Conservation (phyloP, 148 eudicot genomes). For the Fallopia convolvulus region DNA sequence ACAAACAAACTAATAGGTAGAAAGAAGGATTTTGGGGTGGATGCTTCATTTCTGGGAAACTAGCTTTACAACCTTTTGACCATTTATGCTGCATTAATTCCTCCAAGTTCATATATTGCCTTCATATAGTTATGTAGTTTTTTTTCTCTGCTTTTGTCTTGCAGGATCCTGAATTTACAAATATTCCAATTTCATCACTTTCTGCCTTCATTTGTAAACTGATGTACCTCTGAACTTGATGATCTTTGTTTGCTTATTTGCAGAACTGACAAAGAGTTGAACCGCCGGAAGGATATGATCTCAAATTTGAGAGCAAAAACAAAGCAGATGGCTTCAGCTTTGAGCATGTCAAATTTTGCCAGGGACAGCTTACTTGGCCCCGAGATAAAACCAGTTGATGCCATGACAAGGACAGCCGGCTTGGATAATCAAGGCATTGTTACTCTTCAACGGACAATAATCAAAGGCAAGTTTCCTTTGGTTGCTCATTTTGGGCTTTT, state of each 20-base stretch:
- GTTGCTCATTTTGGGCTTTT: not conserved
- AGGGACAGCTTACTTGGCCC: conserved; percentile 92
- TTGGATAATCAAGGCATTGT: conserved; percentile 77
- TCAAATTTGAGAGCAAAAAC: conserved; percentile 70
- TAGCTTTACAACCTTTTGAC: not conserved
- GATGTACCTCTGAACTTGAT: not conserved
- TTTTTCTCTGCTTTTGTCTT: not conserved
- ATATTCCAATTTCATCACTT: not conserved
- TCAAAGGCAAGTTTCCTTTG: conserved; percentile 59
- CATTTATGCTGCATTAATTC: not conserved
- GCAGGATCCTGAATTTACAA: not conserved
- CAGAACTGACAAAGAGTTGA: conserved; percentile 81
- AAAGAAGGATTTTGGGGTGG: not conserved
- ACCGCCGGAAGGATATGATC: conserved; percentile 69
- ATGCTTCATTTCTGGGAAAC: not conserved
- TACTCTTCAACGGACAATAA: conserved; percentile 78
- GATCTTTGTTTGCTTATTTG: conserved; percentile 9
- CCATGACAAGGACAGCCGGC: conserved; percentile 55
- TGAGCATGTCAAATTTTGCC: conserved; percentile 86
- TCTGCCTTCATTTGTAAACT: not conserved
- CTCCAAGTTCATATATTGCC: not conserved
- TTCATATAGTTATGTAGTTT: not conserved
- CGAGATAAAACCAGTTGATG: conserved; percentile 71
- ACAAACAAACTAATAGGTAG: not conserved
- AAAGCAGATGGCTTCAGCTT: conserved; percentile 72